phyloP scores from a whole-genome alignment of 2,329 filamentous ascomycete species.

The Stagonosporopsis vannaccii region DNA sequence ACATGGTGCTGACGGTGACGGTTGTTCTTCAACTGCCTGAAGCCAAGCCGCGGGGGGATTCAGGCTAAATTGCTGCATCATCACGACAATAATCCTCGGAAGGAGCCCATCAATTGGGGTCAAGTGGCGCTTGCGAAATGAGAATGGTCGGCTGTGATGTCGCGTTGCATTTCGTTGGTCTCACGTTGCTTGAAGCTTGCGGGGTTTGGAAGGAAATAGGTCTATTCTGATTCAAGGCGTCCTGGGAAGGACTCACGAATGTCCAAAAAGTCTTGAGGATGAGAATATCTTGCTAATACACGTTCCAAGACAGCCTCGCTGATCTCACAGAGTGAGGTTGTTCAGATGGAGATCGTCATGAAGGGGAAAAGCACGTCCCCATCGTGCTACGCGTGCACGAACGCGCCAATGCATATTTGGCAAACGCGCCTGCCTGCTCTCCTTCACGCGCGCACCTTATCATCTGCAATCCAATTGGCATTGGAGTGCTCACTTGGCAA shows the following conservation, averaged over 20 bases:
- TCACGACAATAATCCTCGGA: background rate
- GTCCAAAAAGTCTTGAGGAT: no score
- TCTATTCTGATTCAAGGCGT: background rate
- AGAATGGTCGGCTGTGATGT: background rate
- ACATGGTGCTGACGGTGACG: constrained; percentile 9
- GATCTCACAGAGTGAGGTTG: background rate
- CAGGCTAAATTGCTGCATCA: constrained; percentile 12
- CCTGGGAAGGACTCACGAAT: no score
- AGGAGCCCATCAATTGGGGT: background rate
- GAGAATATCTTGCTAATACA: no score
- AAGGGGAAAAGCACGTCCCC: background rate
- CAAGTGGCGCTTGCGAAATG: background rate
- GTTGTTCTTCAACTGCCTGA: constrained; percentile 13
- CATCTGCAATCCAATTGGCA: background rate
- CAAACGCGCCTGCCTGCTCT: background rate
- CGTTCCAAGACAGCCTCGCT: background rate
- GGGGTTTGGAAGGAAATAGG: background rate
- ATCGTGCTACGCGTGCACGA: constrained; percentile 1
- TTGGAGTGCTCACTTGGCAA: background rate
- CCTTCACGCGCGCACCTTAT: constrained; percentile 2
- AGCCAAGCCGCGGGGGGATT: constrained; percentile 15
- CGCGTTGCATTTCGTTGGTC: background rate
- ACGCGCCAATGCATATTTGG: constrained; percentile 1
- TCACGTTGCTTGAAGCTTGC: background rate
- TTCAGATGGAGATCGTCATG: background rate